Base-by-base conservation (phyloP, 306 rosid species). In the Prinsepia uniflora region DNA sequence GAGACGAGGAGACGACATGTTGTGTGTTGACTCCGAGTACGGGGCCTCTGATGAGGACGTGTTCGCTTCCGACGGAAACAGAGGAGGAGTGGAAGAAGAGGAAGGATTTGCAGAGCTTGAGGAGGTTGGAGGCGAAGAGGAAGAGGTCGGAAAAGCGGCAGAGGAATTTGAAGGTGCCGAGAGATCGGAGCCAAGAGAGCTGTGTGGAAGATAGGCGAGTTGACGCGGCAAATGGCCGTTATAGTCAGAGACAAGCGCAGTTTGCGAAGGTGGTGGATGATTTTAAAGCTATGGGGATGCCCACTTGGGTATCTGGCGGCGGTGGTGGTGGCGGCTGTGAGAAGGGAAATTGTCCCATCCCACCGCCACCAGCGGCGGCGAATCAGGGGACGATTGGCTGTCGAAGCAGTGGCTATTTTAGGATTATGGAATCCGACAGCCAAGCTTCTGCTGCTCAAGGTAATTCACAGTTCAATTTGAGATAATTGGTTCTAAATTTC, bases 71-170 rank as follows among this genome's bases (percentile, higher is more conserved):
- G 0, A 73, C 84, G 13, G 98, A 83, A 72, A 86, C 79, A 0
- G 88, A 83, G 65, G 92, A 84, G 7, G 88, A 84, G 71, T 84
- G 90, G 90, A 81, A 90, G 79, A 83, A 72, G 82, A 84, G 94
- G 89, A 92, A 89, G 80, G 90, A 87, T 76, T 6, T 92, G 80
- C 98, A 92, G 86, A 78, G 85, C 4, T 55, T 86, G 70, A 79
- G 96, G 72, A 77, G 98, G 46, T 60, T 89, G 89, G 98, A 87
- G 60, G 96, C 94, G 0, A 80, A 86, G 74, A 68, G 88, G 63
- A 92, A 87, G 81, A 76, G 94, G 2, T 76, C 78, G 1, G 98
- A 87, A 88, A 92, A 86, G 83, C 94, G 87, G 77, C 94, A 86
- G 81, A 83, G 84, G 65, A 84, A 65, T 62, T 60, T 47, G 44